A percentile compares a stretch with the other conserved stretches of the same genome.
phyloP scores from a whole-genome alignment of 1,284 basidiomycete genomes.

The Tylopilus orsonianus region DNA sequence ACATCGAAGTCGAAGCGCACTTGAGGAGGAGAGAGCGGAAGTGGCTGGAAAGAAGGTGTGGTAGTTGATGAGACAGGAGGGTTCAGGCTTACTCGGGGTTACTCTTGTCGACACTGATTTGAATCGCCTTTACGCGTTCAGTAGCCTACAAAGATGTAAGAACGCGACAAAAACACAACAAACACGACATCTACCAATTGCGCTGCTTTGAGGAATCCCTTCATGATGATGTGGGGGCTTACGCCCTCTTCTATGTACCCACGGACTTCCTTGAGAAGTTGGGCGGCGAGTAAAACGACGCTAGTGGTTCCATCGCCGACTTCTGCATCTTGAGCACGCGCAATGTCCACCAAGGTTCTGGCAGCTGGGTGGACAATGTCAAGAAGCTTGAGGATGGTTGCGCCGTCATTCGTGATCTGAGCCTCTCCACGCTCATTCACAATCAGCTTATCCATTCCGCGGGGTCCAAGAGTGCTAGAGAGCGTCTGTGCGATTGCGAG shows the following conservation, averaged over 20 bases:
- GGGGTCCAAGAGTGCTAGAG: constrained; percentile 93
- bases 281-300: constrained; percentile 92
- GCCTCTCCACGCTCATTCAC: constrained; percentile 91
- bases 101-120: constrained; percentile 88
- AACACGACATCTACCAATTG: constrained; percentile 64
- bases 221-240: constrained; percentile 97
- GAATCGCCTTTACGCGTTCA: constrained; percentile 86
- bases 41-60: constrained; percentile 49
- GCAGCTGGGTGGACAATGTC: constrained; percentile 99
- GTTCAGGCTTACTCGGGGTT: constrained; percentile 73
- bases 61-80: constrained; percentile 3
- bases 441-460: constrained; percentile 99
- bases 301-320: constrained; percentile 98
- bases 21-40: constrained; percentile 95
- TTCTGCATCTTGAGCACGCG: constrained; percentile 96
- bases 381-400: constrained; percentile 94
- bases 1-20: constrained; percentile 99
- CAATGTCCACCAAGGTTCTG: constrained; percentile 95
- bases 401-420: constrained; percentile 98
- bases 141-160: constrained; percentile 59
- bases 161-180: constrained; percentile 1
- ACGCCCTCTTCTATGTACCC: constrained; percentile 97
- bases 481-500: constrained; percentile 88
- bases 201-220: constrained; percentile 89
- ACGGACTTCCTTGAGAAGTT: constrained; percentile 91